Base-by-base conservation (phyloP, 352 stramenopile genomes). In the Phytopythium boreale region DNA sequence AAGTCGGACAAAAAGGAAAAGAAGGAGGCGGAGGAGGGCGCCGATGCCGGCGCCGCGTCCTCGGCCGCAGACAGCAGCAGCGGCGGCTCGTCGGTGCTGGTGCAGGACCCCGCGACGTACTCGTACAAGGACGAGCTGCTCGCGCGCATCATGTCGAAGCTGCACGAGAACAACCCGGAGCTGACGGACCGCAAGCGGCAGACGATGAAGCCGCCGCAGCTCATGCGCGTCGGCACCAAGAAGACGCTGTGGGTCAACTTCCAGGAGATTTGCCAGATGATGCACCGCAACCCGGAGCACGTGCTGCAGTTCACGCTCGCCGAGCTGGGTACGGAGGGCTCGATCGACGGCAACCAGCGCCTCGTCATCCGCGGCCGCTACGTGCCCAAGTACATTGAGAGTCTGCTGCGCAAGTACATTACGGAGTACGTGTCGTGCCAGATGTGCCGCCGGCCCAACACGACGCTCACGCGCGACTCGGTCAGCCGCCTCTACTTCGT, bases 171-270 rank as follows among this genome's bases (percentile, higher is more conserved):
- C 79, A 99, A 99, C 79, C 95, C 96, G 24, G 95, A 98, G 67
- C 76, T 98, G 49, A 93, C 96, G 61, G 95, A 98, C 77, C 97
- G 97, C 81, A 98, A 98, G 77, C 90, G 95, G 34, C 74, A 88
- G 67, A 96, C 81, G 36, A 95, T 97, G 87, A 96, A 95, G 69
- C 89, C 90, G 11, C 88, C 89, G 57, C 87, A 96, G 72, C 79
- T 96, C 61, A 96, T 96, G 87, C 86, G 84, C 34, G 69, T 98
- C 36, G 96, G 94, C 57, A 98, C 93, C 39, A 99, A 98, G 80
- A 99, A 99, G 89, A 99, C 96, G 27, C 74, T 99, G 62, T 99
- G 97, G 96, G 91, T 98, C 49, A 99, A 99, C 84, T 99, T 99
- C 76, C 96, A 98, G 79, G 97, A 99, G 70, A 97, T 98, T 57